Base-by-base conservation (phyloP, 148 eudicot genomes). In the Bassia scoparia region DNA sequence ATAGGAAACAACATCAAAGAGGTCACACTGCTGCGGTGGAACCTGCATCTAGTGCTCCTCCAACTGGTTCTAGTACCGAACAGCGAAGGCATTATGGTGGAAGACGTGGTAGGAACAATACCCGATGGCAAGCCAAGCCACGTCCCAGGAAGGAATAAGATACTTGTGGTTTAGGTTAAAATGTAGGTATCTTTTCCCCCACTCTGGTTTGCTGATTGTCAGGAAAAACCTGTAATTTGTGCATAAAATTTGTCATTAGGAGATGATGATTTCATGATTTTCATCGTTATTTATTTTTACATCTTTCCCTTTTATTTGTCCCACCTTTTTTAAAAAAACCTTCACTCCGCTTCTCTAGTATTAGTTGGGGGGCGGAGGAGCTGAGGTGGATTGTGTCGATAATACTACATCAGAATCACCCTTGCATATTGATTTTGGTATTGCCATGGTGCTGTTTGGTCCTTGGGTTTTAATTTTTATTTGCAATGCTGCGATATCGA, bases 51-150 rank as follows among this genome's bases (percentile, higher is more conserved):
- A 59, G 72, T 59, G 71, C 54, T 3, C 67, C 78, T 23, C 75
- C 54, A 49, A 27, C 68, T 35, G 61, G 72, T 61, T 31, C 78
- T 70, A 33, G 52, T 58, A 43, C 75, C 11, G 74, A 61, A 50
- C 71, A 64, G 26, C 70, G 65, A 29, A 52, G 69, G 15, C 71
- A 60, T 58, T 70, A 71, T 34, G 75, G 62, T 55, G 10, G 79
- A 70, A 80, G 49, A 59, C 68, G 59, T 21, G 71, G 76, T 29
- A 49, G 72, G 55, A 66, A 31, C 41, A 17, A 70, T 63, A 55
- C 78, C 29, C 75, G 66, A 73, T 50, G 34, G 35, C 75, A 76
- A 49, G 15, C 72, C 33, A 67, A 70, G 71, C 79, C 72, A n/a
- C 58, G 76, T 67, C 44, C 53, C 16, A 29, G 38, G 60, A 71